Base-by-base conservation (phyloP, 2,329 filamentous ascomycete species). In the Shiraia sp. region DNA sequence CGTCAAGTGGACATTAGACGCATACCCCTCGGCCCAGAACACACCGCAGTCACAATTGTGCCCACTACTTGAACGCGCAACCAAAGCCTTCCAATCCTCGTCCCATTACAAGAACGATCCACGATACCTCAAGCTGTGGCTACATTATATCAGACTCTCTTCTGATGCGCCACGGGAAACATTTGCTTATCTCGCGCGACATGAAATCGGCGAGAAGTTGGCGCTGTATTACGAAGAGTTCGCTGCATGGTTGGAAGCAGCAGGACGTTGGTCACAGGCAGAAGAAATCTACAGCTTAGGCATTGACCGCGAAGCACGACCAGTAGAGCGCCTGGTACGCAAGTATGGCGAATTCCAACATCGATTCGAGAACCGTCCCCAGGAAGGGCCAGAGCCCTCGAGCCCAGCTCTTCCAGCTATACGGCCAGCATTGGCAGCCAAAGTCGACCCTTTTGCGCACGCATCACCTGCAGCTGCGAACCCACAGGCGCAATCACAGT, bases 161-260 rank as follows among this genome's bases (percentile, higher is more conserved):
- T 88, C 89, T 4, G 93, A 97, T 65, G 79, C 89, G n/a, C 91
- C 92, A 2, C 85, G 92, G 37, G 93, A 99, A 71, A 90, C 88
- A 0, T 99, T 91, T 66, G 83, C 93, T 32, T 99, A 95, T 64
- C 78, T 99, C 25, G 86, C 92, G 10, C 87, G 91, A 36, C 90
- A 99, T 65, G 80, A 79, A 49, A 89, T 99, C 46, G 93, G 92
- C 47, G 90, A 96, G 61, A 77, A 79, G 1, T 79, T 99, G 2
- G 93, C 93, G 2, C 75, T 97, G 3, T 99, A 90, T 69, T 99
- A 99, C 70, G 93, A 99, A 67, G 93, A 97, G 63, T 99, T 95
- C 65, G 91, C 93, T 1, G 87, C 83, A 1, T 97, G 91, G 89
- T 76, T 99, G 6, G 93, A 99, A 72, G 78, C 82, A 25, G 87